These are phyloP conservation scores for Phytophthora pseudosyringae DNA, from an alignment of 352 stramenopile genomes.

Conservation along the genomic window DNA sequence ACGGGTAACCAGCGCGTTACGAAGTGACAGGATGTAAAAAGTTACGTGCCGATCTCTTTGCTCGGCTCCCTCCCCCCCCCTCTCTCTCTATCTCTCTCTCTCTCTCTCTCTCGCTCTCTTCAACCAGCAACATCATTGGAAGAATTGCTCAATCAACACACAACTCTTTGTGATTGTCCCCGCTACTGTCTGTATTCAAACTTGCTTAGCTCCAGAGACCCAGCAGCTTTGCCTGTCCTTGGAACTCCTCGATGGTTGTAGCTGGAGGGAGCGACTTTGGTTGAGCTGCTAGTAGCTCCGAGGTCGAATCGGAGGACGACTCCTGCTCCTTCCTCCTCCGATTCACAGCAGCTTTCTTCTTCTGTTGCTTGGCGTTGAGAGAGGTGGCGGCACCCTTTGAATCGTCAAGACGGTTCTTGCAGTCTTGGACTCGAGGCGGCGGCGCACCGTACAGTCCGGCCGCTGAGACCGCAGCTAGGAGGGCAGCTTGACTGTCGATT, in stretches of 20 bases:
- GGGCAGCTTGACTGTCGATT: slow-evolving; percentile 26
- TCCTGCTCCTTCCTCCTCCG: slow-evolving; percentile 11
- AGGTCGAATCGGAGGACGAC: not conserved
- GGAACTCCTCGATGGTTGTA: slow-evolving; percentile 45
- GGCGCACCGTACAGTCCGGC: slow-evolving; percentile 40
- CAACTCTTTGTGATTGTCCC: not conserved
- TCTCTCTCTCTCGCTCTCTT: not conserved
- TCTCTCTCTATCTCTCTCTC: too few relatives aligned
- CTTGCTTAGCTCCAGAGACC: slow-evolving; percentile 48
- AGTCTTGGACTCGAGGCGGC: slow-evolving; percentile 9
- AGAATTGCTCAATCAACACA: slow-evolving; percentile 12
- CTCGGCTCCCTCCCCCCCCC: too few relatives aligned
- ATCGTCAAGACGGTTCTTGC: slow-evolving; percentile 11
- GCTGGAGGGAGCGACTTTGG: slow-evolving; percentile 6
- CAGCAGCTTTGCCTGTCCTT: slow-evolving; percentile 45
- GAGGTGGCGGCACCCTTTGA: slow-evolving; percentile 1
- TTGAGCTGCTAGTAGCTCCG: slow-evolving; percentile 5
- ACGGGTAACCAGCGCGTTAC: slow-evolving; percentile 5
- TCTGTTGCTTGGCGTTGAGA: slow-evolving; percentile 15
- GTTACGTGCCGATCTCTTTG: not conserved
- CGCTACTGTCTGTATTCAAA: not conserved
- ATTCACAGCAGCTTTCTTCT: slow-evolving; percentile 21
- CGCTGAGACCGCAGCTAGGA: slow-evolving; percentile 40
- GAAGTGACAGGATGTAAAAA: slow-evolving; percentile 25
- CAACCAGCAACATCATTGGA: slow-evolving; percentile 10